These are phyloP conservation scores for Pestalotiopsis sp. DNA, from an alignment of 2,329 filamentous ascomycete species.

Conservation along the genomic window DNA sequence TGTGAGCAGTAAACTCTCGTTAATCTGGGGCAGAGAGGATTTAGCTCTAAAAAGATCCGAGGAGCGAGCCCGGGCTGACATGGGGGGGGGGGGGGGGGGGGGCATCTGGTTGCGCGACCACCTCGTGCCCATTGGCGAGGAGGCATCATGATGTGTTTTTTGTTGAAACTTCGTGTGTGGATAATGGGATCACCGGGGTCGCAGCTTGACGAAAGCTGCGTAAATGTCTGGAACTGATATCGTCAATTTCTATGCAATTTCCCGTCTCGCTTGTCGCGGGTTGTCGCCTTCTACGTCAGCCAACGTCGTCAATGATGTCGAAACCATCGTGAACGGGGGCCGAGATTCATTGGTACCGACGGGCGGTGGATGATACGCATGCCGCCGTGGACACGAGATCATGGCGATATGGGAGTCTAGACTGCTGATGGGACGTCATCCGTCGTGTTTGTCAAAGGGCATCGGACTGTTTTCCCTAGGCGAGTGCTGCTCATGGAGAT, in stretches of 20 bases:
- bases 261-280: neutral
- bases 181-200: neutral
- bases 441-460: neutral
- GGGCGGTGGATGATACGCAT: neutral
- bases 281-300: neutral
- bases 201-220: neutral
- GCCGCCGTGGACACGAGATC: neutral
- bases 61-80: neutral
- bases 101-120: neutral
- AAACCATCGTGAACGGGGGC: neutral
- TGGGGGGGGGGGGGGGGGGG: no score
- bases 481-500: neutral
- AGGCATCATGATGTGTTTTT: neutral
- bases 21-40: neutral
- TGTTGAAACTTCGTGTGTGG: no score
- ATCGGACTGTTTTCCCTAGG: neutral
- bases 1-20: neutral
- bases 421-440: neutral
- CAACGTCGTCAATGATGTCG: neutral
- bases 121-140: neutral
- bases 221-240: neutral
- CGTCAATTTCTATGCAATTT: neutral
- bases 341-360: neutral
- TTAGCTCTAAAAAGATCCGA: neutral
- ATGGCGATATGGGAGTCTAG: neutral